Conservation (phyloP, 2,329 filamentous ascomycete species). For the Talaromyces sp. region DNA sequence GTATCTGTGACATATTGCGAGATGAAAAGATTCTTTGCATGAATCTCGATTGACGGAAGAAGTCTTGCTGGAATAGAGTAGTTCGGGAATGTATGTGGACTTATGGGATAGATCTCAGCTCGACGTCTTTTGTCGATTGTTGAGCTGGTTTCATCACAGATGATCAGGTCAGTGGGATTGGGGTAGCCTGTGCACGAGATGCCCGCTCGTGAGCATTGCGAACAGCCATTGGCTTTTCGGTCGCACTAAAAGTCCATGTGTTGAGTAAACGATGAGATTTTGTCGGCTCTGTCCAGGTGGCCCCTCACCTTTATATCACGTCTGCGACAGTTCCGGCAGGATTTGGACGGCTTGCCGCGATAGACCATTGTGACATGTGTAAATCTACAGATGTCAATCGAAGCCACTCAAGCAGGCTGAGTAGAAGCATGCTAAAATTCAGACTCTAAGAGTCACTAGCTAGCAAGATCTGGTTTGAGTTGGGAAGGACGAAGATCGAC, state of each 20-base stretch:
- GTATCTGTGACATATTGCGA: slow-evolving; percentile 16
- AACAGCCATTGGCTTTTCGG: slow-evolving; percentile 11
- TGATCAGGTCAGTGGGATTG: slow-evolving; percentile 11
- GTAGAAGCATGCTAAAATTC: not conserved
- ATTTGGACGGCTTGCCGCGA: slow-evolving; percentile 16
- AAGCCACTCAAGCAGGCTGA: not conserved
- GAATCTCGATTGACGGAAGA: slow-evolving; percentile 13
- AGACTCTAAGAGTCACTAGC: not conserved
- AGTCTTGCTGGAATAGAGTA: slow-evolving; percentile 3
- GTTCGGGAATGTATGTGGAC: not conserved
- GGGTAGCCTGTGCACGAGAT: slow-evolving; percentile 14
- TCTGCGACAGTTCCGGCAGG: slow-evolving; percentile 15
- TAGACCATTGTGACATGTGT: slow-evolving; percentile 8
- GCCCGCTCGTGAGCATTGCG: slow-evolving; percentile 12
- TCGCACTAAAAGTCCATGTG: slow-evolving; percentile 1
- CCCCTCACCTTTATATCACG: slow-evolving; percentile 15
- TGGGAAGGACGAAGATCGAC: not conserved
- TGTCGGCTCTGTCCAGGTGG: not conserved
- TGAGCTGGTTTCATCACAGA: slow-evolving; percentile 15
- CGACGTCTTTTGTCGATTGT: slow-evolving; percentile 10
- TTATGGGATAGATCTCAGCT: not conserved
- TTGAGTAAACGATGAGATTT: not conserved
- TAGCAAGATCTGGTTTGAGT: not conserved
- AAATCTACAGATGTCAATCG: not conserved
- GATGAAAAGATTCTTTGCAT: slow-evolving; percentile 13